Base-by-base conservation (phyloP, 352 stramenopile species). In the Pythium phragmiticola region DNA sequence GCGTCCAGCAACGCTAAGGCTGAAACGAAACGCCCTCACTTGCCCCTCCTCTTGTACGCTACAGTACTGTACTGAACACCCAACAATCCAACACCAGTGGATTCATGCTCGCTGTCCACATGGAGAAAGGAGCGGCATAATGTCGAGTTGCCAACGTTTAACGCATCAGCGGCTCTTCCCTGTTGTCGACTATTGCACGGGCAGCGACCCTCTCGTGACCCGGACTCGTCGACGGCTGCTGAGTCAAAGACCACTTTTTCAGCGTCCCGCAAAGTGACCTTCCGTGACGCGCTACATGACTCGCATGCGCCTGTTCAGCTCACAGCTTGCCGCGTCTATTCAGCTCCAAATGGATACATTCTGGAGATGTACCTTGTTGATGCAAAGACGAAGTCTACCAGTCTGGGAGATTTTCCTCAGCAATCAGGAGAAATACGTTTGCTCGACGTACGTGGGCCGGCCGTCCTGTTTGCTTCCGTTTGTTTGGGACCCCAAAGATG, bases 291-390 rank as follows among this genome's bases (percentile, higher is more conserved):
- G 42, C 57, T 43, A 17, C 11, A 43, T 57, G 57, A 65, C 47
- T 48, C 23, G 23, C 28, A 52, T 39, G 57, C 17, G 48, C 37
- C 57, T 41, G 17, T 65, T 65, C 36, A 33, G 36, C 3, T 34
- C 46, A 23, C 50, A 39, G 19, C 33, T 39, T 26, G 21, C 51
- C 51, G 37, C 39, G 57, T 50, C 48, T 43, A 63, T 56, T 63
- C 34, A 7, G 34, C 34, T 39, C 34, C 7, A 39, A 39, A 63
- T 56, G 45, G 57, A 41, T 63, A 63, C 57, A 63, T 53, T 53
- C 17, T 1, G 17, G 4, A 46, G 39, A 46, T 46, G 39, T 19
- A 11, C 39, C 13, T 8, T 54, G 2, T 54, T 50, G n/a, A 50
- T 30, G 21, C 45, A 33, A 7, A 50, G 1, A 19, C 3, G 37